Conservation (phyloP, 2,329 filamentous ascomycete species). For the Diaporthe velutina region DNA sequence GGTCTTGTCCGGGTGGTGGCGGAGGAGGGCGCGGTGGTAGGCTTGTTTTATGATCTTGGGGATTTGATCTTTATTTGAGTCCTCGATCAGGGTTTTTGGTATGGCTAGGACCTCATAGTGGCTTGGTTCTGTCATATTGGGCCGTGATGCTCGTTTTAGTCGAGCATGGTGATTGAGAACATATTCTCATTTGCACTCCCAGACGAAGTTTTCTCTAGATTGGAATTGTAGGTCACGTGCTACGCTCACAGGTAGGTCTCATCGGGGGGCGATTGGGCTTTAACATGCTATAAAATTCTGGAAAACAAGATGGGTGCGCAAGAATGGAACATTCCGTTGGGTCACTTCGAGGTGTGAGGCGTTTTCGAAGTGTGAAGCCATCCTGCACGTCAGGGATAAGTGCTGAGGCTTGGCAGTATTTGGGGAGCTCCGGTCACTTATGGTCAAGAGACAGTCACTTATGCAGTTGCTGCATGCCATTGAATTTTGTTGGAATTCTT, state of each 20-base stretch:
- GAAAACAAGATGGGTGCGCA: background rate
- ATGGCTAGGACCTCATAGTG: conserved; percentile 74
- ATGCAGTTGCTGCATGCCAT: background rate
- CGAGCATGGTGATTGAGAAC: background rate
- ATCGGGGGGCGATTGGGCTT: background rate
- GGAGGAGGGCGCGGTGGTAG: conserved; percentile 74
- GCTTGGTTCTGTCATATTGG: conserved; percentile 52
- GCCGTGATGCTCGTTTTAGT: background rate
- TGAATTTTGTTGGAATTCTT: background rate
- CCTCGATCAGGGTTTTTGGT: conserved; percentile 61
- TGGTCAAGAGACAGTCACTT: background rate
- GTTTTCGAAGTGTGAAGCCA: background rate
- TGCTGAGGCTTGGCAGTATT: conserved; percentile 10
- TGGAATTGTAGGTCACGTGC: conserved; percentile 37
- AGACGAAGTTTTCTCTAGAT: conserved; percentile 2
- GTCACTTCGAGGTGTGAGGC: background rate
- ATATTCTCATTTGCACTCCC: background rate
- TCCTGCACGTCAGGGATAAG: background rate
- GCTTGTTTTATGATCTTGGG: conserved; percentile 69
- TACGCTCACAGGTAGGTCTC: background rate
- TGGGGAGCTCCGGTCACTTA: conserved; percentile 1
- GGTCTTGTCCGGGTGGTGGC: conserved; percentile 75
- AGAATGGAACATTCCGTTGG: background rate
- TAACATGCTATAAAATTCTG: background rate
- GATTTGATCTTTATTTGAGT: conserved; percentile 53